Conservation (phyloP, 2,329 filamentous ascomycete species). For the Allantophomopsis cytisporea region DNA sequence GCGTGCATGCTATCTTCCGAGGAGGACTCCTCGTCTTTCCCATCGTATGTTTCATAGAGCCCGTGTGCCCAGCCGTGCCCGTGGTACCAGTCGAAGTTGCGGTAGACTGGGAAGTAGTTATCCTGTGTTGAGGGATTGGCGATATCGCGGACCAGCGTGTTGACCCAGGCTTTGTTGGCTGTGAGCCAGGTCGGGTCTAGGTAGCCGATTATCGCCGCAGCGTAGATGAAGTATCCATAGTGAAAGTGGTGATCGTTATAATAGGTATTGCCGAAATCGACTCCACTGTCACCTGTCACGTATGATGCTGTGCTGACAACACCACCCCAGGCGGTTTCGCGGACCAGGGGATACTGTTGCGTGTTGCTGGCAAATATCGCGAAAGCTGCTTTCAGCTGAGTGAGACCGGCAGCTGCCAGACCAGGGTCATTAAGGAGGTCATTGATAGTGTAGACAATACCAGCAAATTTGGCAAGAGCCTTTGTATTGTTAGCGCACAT, state of each 20-base stretch:
- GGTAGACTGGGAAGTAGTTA: slow-evolving; percentile 65
- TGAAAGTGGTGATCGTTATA: slow-evolving; percentile 71
- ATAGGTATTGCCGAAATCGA: slow-evolving; percentile 82
- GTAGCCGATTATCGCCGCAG: slow-evolving; percentile 70
- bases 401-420: slow-evolving; percentile 42
- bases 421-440: slow-evolving; percentile 45
- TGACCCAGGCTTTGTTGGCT: slow-evolving; percentile 66
- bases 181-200: slow-evolving; percentile 65
- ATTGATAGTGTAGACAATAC: slow-evolving; percentile 49
- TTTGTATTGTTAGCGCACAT: slow-evolving; percentile 20
- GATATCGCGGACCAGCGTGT: slow-evolving; percentile 69
- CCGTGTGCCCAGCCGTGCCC: slow-evolving; percentile 91
- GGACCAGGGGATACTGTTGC: slow-evolving; percentile 52
- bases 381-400: slow-evolving; percentile 52
- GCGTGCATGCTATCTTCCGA: slow-evolving; percentile 82
- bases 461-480: slow-evolving; percentile 65
- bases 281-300: slow-evolving; percentile 48
- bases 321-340: slow-evolving; percentile 64
- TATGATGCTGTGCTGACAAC: slow-evolving; percentile 68
- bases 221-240: slow-evolving; percentile 81
- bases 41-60: slow-evolving; percentile 55
- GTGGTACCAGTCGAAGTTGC: slow-evolving; percentile 87
- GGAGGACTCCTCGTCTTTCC: slow-evolving; percentile 77
- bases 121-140: slow-evolving; percentile 65
- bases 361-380: slow-evolving; percentile 51